phyloP scores from a whole-genome alignment of 495 filamentous ascomycete genomes.

The Paragyromitra xinjiangensis region DNA sequence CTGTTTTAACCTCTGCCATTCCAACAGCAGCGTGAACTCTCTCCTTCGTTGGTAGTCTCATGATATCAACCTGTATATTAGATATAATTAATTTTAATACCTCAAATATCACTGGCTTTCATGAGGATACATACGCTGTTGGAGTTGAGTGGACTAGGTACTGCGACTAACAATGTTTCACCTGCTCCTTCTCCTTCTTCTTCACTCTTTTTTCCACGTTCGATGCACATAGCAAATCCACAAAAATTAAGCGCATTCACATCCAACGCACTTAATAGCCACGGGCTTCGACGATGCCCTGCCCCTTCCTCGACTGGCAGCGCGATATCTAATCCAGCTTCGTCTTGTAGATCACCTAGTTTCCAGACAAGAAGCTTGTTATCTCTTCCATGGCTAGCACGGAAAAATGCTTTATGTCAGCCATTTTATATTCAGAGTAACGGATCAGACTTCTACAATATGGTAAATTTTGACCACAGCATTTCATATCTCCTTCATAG shows the following conservation, averaged over 20 bases:
- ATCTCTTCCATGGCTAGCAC: constrained; percentile 82
- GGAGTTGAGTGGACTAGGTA: constrained; percentile 78
- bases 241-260: constrained; percentile 98
- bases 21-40: constrained; percentile 68
- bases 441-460: neutral
- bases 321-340: constrained; percentile 69
- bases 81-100: constrained; percentile 19
- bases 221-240: constrained; percentile 71
- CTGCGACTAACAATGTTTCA: constrained; percentile 70
- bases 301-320: constrained; percentile 70
- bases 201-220: neutral
- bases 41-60: constrained; percentile 77
- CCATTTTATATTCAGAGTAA: neutral
- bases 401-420: constrained; percentile 9
- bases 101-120: neutral
- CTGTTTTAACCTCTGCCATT: constrained; percentile 38
- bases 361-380: constrained; percentile 87
- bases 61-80: constrained; percentile 76
- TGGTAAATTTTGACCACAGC: constrained; percentile 8
- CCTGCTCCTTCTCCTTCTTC: constrained; percentile 4
- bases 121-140: constrained; percentile 67
- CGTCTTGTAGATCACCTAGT: constrained; percentile 67
- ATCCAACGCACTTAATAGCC: constrained; percentile 81
- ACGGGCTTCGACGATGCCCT: constrained; percentile 68
- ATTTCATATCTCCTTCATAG: neutral